phyloP scores from a whole-genome alignment of 2,329 filamentous ascomycete genomes.

The Trichoderma gracile region DNA sequence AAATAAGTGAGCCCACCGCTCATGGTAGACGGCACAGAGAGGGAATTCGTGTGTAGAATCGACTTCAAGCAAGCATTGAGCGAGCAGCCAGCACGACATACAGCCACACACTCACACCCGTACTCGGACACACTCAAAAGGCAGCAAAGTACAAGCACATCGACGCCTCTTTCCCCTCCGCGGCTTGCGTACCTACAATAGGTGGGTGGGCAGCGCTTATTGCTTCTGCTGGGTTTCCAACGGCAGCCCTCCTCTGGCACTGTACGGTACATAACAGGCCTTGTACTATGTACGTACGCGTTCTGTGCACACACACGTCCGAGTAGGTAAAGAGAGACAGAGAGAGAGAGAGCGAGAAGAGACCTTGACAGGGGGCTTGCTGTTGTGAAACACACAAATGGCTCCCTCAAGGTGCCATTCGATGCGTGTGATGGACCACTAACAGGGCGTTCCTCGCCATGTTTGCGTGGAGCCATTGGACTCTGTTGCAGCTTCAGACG shows the following conservation, averaged over 20 bases:
- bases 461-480: conserved; percentile 1
- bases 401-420: conserved; percentile 19
- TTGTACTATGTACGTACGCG: too few species aligned
- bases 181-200: neutral
- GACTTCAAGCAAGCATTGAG: neutral
- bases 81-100: neutral
- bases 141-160: neutral
- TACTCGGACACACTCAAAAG: neutral
- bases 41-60: neutral
- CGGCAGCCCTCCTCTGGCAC: neutral
- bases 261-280: neutral
- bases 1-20: conserved; percentile 17
- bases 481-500: neutral
- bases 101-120: conserved; percentile 13
- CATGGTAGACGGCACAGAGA: neutral
- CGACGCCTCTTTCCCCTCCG: neutral
- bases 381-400: conserved; percentile 20
- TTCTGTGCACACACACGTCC: too few species aligned
- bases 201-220: neutral
- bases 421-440: conserved; percentile 16
- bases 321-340: neutral
- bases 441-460: neutral
- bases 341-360: neutral
- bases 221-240: neutral
- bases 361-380: conserved; percentile 13